A percentile compares a stretch with the other conserved stretches of the same genome.
phyloP scores from a whole-genome alignment of 441 rosid species.

The Lepidium campestre region DNA sequence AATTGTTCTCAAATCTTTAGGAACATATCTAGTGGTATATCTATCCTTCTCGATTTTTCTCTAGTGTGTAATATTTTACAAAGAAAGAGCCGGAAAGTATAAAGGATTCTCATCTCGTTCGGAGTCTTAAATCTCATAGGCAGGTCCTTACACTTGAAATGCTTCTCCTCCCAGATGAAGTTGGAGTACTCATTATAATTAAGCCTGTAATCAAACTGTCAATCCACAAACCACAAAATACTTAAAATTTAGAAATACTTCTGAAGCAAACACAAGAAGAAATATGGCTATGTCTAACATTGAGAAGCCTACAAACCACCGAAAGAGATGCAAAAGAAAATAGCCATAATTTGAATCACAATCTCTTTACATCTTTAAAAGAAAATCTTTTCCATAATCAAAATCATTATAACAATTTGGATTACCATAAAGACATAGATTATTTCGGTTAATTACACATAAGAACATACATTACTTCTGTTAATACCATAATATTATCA shows the following conservation, averaged over 20 bases:
- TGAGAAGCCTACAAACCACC: not conserved
- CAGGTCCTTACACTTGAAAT: constrained; percentile 35
- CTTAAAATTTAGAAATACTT: not conserved
- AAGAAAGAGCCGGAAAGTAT: too few species aligned
- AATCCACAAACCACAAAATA: not conserved
- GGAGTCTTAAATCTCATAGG: too few species aligned
- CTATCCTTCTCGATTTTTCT: too few species aligned
- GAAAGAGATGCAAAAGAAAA: not conserved
- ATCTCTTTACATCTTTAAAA: not conserved
- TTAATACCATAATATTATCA: too few species aligned
- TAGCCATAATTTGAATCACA: not conserved
- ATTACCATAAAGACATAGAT: not conserved
- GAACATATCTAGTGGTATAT: too few species aligned
- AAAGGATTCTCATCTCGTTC: too few species aligned
- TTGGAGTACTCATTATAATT: constrained; percentile 1
- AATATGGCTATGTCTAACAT: not conserved
- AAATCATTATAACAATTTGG: not conserved
- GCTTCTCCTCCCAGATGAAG: constrained; percentile 34
- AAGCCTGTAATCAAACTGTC: not conserved
- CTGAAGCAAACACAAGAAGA: not conserved
- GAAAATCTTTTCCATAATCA: not conserved
- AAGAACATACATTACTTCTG: too few species aligned
- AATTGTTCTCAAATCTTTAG: too few species aligned
- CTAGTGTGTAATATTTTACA: too few species aligned
- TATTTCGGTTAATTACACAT: too few species aligned